phyloP scores from a whole-genome alignment of 495 filamentous ascomycete genomes.

The Aspergillus taichungensis region DNA sequence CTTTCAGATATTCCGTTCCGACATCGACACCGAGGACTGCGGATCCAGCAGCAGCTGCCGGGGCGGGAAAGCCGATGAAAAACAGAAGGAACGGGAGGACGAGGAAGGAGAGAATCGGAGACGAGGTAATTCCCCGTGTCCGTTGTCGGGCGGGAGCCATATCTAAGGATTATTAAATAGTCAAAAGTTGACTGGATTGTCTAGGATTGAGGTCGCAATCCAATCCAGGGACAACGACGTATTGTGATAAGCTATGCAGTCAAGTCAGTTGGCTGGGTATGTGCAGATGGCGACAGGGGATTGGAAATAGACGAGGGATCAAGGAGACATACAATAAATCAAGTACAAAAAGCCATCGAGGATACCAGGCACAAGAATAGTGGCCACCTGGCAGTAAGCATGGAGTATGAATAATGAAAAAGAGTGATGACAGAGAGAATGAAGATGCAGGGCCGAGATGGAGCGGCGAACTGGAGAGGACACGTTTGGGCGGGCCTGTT shows the following conservation, averaged over 20 bases:
- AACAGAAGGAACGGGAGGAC: constrained; percentile 42
- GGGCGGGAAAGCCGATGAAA: constrained; percentile 47
- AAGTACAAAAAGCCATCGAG: constrained; percentile 16
- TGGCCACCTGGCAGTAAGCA: constrained; percentile 35
- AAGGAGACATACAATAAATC: not conserved
- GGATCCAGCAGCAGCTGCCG: constrained; percentile 52
- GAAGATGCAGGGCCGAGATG: not conserved
- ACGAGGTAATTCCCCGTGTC: constrained; percentile 16
- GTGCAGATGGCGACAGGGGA: not conserved
- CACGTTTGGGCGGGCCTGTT: constrained; percentile 15
- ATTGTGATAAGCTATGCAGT: too few species aligned
- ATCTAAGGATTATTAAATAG: constrained; percentile 18
- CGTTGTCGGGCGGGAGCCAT: constrained; percentile 47
- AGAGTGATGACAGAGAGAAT: constrained; percentile 1
- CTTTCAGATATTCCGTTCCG: constrained; percentile 96
- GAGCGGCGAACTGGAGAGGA: constrained; percentile 11
- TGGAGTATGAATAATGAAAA: constrained; percentile 3
- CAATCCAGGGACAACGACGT: too few species aligned
- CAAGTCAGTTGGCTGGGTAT: too few species aligned
- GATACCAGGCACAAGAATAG: constrained; percentile 6
- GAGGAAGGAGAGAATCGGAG: constrained; percentile 29
- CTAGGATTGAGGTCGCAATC: too few species aligned
- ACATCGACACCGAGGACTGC: constrained; percentile 89
- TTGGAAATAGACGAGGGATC: not conserved
- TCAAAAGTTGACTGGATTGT: too few species aligned